Evolutionary conservation across 805 yeast genomes (phyloP).

Genomic region (Metschnikowia lachancei): DNA sequence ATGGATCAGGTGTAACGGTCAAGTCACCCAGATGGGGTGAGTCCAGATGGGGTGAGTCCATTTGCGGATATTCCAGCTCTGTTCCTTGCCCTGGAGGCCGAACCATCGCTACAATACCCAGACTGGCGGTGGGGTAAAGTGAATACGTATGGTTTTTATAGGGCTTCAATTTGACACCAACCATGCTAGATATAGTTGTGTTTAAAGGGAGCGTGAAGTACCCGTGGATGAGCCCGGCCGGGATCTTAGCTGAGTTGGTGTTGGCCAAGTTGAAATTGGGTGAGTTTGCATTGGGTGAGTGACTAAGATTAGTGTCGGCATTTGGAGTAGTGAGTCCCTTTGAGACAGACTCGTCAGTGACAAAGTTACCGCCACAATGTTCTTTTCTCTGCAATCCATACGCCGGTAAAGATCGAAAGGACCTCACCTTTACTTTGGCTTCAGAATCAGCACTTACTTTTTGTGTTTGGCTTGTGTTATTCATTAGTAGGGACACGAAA

Average conservation of each 20-base stretch:
- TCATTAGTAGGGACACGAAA: background rate
- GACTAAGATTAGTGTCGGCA: background rate
- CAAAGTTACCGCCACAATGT: background rate
- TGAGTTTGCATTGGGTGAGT: background rate
- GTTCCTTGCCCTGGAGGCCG: background rate
- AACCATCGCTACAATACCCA: background rate
- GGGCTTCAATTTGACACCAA: background rate
- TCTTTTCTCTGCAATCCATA: background rate
- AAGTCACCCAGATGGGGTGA: constrained; percentile 2
- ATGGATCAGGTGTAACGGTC: constrained; percentile 13
- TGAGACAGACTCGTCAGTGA: constrained; percentile 4
- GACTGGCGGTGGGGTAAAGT: constrained; percentile 5
- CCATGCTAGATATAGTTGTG: constrained; percentile 3
- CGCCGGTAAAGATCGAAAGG: constrained; percentile 1
- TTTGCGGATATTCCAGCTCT: constrained; percentile 2
- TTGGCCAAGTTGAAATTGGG: no score
- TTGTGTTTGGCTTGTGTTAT: background rate
- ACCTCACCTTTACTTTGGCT: background rate
- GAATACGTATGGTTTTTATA: constrained; percentile 4
- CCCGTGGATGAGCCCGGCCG: constrained; percentile 5
- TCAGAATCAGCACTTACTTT: background rate
- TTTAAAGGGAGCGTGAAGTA: constrained; percentile 8
- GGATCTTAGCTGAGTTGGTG: background rate
- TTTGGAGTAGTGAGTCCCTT: background rate
- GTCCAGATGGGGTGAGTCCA: constrained; percentile 2